Evolutionary conservation across 164 flowering plant species (phyloP).

Genomic region (Warburgia ugandensis): DNA sequence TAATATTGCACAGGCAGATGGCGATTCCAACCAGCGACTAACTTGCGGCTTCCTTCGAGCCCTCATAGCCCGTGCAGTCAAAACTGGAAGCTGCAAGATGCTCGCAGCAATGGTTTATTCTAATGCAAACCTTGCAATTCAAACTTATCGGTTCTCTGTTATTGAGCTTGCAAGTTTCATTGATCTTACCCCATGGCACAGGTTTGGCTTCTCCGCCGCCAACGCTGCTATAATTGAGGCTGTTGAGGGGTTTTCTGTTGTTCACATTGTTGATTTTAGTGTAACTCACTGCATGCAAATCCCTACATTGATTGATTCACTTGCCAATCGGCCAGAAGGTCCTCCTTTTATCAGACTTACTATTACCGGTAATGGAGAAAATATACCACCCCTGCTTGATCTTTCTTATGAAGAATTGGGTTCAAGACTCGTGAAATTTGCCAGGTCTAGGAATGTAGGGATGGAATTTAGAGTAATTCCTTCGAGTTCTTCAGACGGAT

Average conservation of each 20-base stretch:
- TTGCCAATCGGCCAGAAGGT: slow-evolving; percentile 44
- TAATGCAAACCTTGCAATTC: slow-evolving; percentile 15
- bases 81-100: slow-evolving; percentile 49
- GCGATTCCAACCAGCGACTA: slow-evolving; percentile 85
- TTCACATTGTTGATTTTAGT: slow-evolving; percentile 82
- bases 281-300: slow-evolving; percentile 93
- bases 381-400: slow-evolving; percentile 59
- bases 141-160: slow-evolving; percentile 53
- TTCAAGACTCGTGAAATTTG: slow-evolving; percentile 52
- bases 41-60: slow-evolving; percentile 82
- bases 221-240: slow-evolving; percentile 72
- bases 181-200: slow-evolving; percentile 90
- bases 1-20: slow-evolving; percentile 85
- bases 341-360: slow-evolving; percentile 70
- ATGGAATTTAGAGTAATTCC: slow-evolving; percentile 65
- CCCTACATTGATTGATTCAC: slow-evolving; percentile 79
- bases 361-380: slow-evolving; percentile 35
- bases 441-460: slow-evolving; percentile 51
- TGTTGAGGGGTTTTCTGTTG: slow-evolving; percentile 43
- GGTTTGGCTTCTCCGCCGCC: slow-evolving; percentile 95
- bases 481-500: slow-evolving; percentile 59
- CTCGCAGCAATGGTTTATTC: slow-evolving; percentile 41
- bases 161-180: slow-evolving; percentile 76
- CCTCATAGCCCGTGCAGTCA: slow-evolving; percentile 66
- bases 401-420: slow-evolving; percentile 77